Base-by-base conservation (phyloP, 441 rosid species). In the Raphanus hybrid region DNA sequence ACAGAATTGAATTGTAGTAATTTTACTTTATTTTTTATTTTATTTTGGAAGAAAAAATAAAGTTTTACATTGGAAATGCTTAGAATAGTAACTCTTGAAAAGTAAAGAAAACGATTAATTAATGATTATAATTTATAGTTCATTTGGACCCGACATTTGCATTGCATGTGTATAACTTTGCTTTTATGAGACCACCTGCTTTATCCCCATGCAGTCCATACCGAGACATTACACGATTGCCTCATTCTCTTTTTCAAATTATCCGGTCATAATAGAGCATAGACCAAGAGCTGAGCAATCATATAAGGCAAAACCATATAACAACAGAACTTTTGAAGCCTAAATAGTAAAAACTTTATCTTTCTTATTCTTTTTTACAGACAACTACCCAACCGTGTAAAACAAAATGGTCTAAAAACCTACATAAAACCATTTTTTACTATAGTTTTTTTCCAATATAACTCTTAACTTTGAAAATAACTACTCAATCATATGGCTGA, bases 111-210 rank as follows among this genome's bases (percentile, higher is more conserved):
- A n/a, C 23, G 32, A 60, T 18, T 41, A 10, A 10, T 59, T n/a
- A 66, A 59, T 60, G 69, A 72, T 58, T 65, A 59, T 26, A 66
- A 66, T 48, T 35, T 27, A 70, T 48, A 48, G 5, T 10, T 64
- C 59, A 48, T 48, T 4, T 48, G 14, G 65, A 77, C 59, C 48
- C 26, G 34, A 16, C 70, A 57, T 8, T 4, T 55, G 68, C 48
- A 15, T 26, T 71, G 67, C 81, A 72, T 72, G 64, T 78, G 77
- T 59, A 23, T 67, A 72, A 35, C 10, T 50, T 48, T 14, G 67
- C 81, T 78, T 78, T 78, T 23, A 3, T 16, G 45, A 72, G 64
- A 78, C 69, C 77, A 68, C n/a, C 18, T 58, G 54, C 81, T 78
- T 71, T 66, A 72, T 72, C 55, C 64, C 68, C 64, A 72, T 59